These are phyloP conservation scores for Rhodotorula sp. DNA, from an alignment of 1,284 basidiomycete species.

Conservation along the genomic window DNA sequence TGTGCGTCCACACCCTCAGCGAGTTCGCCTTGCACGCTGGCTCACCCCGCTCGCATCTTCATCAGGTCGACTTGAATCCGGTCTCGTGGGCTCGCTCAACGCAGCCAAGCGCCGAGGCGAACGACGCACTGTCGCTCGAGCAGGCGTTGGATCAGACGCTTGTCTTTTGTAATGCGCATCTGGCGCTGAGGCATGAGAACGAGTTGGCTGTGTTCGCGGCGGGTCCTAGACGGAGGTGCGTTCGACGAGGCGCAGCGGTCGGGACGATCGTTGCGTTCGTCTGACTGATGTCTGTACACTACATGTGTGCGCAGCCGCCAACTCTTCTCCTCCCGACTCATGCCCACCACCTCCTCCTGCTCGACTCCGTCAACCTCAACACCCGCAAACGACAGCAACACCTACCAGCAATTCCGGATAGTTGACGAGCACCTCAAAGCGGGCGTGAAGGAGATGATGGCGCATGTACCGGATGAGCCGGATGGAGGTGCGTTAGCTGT, in stretches of 20 bases:
- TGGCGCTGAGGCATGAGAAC: constrained; percentile 87
- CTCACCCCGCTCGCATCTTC: background rate
- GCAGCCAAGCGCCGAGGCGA: background rate
- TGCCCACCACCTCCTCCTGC: background rate
- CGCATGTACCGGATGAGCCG: constrained; percentile 54
- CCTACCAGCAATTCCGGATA: constrained; percentile 71
- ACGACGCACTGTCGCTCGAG: constrained; percentile 38
- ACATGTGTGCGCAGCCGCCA: constrained; percentile 13
- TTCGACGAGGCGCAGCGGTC: too few species aligned
- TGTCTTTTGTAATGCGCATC: constrained; percentile 87
- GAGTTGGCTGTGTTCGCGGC: constrained; percentile 80
- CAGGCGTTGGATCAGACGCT: constrained; percentile 58
- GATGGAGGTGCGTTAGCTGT: background rate
- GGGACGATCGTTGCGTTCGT: background rate
- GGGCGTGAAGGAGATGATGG: constrained; percentile 64
- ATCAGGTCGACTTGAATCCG: constrained; percentile 47
- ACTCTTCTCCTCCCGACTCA: constrained; percentile 28
- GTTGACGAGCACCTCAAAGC: constrained; percentile 64
- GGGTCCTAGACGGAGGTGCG: constrained; percentile 25
- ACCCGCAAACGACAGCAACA: constrained; percentile 62
- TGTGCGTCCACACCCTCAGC: constrained; percentile 2
- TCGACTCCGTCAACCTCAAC: constrained; percentile 3
- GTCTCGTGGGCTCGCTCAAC: constrained; percentile 41
- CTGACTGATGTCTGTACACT: background rate
- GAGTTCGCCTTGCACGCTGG: background rate